Base-by-base conservation (phyloP, 306 rosid genomes). In the Amphicarpaea edgeworthii region DNA sequence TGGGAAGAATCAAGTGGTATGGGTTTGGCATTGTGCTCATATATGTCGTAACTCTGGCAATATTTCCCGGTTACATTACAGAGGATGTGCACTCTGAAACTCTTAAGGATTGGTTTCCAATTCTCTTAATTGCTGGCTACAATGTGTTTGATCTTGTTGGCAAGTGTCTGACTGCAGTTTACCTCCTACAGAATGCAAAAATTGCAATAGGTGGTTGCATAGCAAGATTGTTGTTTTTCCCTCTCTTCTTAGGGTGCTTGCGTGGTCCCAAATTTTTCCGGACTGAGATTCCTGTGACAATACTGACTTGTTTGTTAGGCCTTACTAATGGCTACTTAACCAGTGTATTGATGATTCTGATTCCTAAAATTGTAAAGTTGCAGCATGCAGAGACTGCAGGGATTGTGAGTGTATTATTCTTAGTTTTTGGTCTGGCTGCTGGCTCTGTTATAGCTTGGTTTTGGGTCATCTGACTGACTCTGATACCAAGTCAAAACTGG, bases 141-240 rank as follows among this genome's bases (percentile, higher is more conserved):
- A 92, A 95, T 57, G 90, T 95, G 77, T 92, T 87, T 51, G 98
- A 92, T 80, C 91, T 95, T 62, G 93, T 95, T 64, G 98, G 97
- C 43, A 95, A 92, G 88, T 64, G 68, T 45, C 78, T 92, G 43
- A 95, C 98, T 49, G 84, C 92, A 6, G 81, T 86, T 15, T 92
- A 88, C 72, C 85, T 90, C 19, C 88, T 87, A 7, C 86, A 89
- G 75, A 83, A 85, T 73, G 64, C 82, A 2, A 95, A 92, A 73
- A 51, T 89, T n/a, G 92, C 88, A 0, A 64, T 95, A 8, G 91
- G 87, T 17, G 72, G 96, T 67, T 85, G 92, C 79, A 61, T 83
- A 42, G 85, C 53, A 60, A 86, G 98, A 53, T 81, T 95, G 77
- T 34, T 89, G 67, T 92, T 95, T 61, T 87, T 88, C 79, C 99